Evolutionary conservation across 352 stramenopile genomes (phyloP).

Genomic region (Blastocystis sp.): DNA sequence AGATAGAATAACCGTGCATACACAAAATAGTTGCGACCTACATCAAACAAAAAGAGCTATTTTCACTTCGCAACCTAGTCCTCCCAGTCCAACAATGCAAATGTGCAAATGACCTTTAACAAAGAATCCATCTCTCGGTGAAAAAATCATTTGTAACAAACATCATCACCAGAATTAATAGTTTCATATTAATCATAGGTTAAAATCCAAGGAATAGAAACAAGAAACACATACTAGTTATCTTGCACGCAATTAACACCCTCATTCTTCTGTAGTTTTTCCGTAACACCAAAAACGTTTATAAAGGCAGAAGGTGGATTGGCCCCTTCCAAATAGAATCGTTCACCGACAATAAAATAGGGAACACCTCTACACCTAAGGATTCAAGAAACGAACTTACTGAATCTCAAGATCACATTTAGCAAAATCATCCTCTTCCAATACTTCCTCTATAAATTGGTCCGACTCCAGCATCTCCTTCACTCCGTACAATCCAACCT

Average conservation of each 20-base stretch:
- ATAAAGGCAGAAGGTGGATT: slow-evolving; percentile 36
- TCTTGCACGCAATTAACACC: neutral
- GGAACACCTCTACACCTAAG: slow-evolving; percentile 10
- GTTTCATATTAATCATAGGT: neutral
- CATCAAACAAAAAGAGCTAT: neutral
- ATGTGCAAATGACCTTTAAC: neutral
- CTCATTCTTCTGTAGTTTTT: neutral
- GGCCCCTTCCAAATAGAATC: slow-evolving; percentile 41
- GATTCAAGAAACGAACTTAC: neutral
- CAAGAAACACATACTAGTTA: neutral
- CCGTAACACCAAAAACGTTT: slow-evolving; percentile 14
- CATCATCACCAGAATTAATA: neutral
- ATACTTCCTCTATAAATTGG: neutral
- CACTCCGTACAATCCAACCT: neutral
- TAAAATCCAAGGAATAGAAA: neutral
- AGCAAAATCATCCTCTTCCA: slow-evolving; percentile 25
- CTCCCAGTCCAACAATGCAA: slow-evolving; percentile 21
- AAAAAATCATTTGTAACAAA: neutral
- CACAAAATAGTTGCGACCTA: neutral
- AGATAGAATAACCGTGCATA: neutral
- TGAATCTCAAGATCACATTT: slow-evolving; percentile 29
- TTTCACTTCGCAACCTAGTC: neutral
- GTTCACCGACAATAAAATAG: slow-evolving; percentile 12
- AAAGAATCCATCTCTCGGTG: neutral
- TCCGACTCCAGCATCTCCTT: slow-evolving; percentile 1